Evolutionary conservation across 2,329 filamentous ascomycete species (phyloP), one percentile per base, ranked within the genome.

Genomic region (Sphaerulina populicola): DNA sequence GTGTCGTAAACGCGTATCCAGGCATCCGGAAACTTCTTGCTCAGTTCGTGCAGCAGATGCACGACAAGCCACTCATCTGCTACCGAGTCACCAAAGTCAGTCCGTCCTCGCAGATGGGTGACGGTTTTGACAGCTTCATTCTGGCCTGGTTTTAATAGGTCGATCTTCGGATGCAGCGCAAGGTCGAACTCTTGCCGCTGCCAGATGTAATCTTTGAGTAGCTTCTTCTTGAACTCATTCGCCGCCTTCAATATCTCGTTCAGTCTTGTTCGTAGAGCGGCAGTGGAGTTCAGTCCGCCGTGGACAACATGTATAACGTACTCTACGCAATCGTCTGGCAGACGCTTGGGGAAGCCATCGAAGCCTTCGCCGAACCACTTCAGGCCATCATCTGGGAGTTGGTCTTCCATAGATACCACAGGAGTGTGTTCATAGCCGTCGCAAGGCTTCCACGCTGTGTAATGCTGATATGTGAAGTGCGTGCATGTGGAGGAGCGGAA

Each of bases 51-150:
- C 29, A 98, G 74, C 4, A 97, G 72, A 70, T 90, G 95, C 15
- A 97, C 90, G 53, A 97, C 83, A 5, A 97, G 78, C 94, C 93
- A 98, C 72, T 98, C 94, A 62, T 98, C 93, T 64, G 95, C 91
- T 3, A 97, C 83, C 0, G 89, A 93, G 69, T 98, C 94, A 7
- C 91, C 90, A 63, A 89, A 97, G 66, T 91, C 86, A 0, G 88
- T 93, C 46, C 76, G 74, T 15, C 91, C 91, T 56, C 81, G 78
- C 5, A 98, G 60, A 45, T 63, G 59, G 36, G 60, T 57, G 31
- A 58, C 54, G 10, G 55, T 15, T 31, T 52, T 33, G n/a, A 45
- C 33, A 18, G 23, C 29, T 29, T 51, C 43, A 3, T 48, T 44
- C 12, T 33, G 18, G 21, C 44, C 42, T 33, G 48, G n/a, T 21